Evolutionary conservation across 306 rosid genomes (phyloP).

Genomic region (Boehmeria nivea): DNA sequence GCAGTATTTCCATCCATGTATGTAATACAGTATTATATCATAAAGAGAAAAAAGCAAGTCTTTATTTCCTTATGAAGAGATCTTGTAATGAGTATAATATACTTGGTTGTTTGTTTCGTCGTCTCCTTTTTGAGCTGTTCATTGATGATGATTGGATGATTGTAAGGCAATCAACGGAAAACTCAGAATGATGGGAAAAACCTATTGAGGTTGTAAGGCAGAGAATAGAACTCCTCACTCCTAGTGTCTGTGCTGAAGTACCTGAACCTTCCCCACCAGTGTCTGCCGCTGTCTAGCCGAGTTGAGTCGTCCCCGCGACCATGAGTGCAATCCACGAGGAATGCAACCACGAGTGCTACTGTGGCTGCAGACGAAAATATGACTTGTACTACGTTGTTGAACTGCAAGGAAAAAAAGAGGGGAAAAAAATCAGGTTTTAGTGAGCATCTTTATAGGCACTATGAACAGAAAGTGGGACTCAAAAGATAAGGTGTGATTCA

Average conservation of each 20-base stretch:
- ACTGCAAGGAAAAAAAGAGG: constrained; percentile 31
- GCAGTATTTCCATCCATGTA: too few species aligned
- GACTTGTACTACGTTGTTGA: constrained; percentile 65
- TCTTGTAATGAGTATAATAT: background rate
- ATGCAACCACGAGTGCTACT: constrained; percentile 55
- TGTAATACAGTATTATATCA: too few species aligned
- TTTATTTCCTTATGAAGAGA: background rate
- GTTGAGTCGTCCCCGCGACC: constrained; percentile 33
- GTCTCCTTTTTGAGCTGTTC: constrained; percentile 1
- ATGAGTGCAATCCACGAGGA: constrained; percentile 52
- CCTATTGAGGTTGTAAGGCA: constrained; percentile 54
- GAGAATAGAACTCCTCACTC: constrained; percentile 62
- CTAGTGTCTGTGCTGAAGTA: constrained; percentile 42
- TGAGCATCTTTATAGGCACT: too few species aligned
- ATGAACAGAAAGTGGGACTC: constrained; percentile 2
- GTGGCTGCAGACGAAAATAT: constrained; percentile 78
- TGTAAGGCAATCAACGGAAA: too few species aligned
- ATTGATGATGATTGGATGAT: background rate
- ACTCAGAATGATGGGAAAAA: constrained; percentile 72
- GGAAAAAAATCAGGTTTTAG: background rate
- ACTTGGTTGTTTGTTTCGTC: background rate
- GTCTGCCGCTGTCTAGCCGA: constrained; percentile 75
- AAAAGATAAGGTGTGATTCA: background rate
- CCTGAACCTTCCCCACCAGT: constrained; percentile 82
- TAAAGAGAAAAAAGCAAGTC: background rate